Base-by-base conservation (phyloP, 2,329 filamentous ascomycete genomes). In the Metarhizium sp. region DNA sequence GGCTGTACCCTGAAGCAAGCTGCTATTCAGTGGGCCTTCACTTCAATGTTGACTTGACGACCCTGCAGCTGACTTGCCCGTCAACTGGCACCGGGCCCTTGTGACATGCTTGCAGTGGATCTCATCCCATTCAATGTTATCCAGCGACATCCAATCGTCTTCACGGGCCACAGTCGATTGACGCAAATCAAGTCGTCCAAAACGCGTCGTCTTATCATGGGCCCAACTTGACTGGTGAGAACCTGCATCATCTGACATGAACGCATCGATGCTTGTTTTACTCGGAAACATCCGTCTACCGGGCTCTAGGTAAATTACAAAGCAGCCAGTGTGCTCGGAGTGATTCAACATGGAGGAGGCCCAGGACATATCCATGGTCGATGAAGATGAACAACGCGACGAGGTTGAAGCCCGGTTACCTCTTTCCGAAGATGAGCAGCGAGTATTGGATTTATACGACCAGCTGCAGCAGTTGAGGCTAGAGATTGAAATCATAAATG, bases 401-500 rank as follows among this genome's bases (percentile, higher is more conserved):
- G 59, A 65, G 57, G 74, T 78, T 69, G 69, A 62, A 32, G 57
- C 62, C 18, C 61, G 66, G 57, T 75, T 84, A 42, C 74, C 78
- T 7, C 74, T 92, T 47, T 88, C 85, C 1, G 77, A 82, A 40
- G 77, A 81, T 57, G 90, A 95, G 70, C 73, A 78, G 62, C 77
- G 78, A 59, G 78, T 87, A 32, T 74, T 94, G 40, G 78, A 82
- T 45, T 78, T 92, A 51, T 88, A 90, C 69, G 85, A 91, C 67
- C 79, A 80, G 60, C 73, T 90, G 30, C 82, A 86, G 64, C 83
- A 88, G 66, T 76, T 92, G 48, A 81, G 85, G 63, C 73, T 92
- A 25, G 86, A 94, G 71, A 81, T 85, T 55, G 85, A 85, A 42
- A 75, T 94, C 43, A 70, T 91, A 13, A 76, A 72, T 48, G 78